Evolutionary conservation across 805 yeast species (phyloP), one percentile per base, ranked within the genome.

Genomic region (Lachancea quebecensis): DNA sequence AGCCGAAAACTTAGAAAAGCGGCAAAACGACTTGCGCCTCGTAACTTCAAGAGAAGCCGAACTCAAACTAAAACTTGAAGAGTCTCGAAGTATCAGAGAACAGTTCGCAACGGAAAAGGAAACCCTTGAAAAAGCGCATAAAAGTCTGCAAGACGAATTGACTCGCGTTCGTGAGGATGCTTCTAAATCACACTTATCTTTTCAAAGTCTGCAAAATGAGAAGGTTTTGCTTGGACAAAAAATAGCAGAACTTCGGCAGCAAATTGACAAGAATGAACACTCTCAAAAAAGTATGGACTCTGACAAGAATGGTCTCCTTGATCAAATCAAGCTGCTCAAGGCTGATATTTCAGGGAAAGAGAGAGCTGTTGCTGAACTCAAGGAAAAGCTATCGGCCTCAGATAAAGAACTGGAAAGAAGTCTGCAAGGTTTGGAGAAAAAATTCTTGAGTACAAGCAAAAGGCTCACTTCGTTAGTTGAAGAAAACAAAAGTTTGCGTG

Each of bases 401-500:
- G 69, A 62, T 27, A 49, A 62, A 37, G 62, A 58, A 17, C 49
- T 73, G 16, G 70, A 69, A 37, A 50, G 51, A 4, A 72, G 68
- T 47, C 42, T 74, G 18, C 52, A 59, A 4, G 50, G 61, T 1
- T 33, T 69, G 18, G 68, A 59, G 33, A 58, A 60, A 14, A 66
- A 59, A 35, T 65, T 65, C 38, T 48, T 47, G 17, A 54, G 57
- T 25, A 70, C 77, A 5, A 64, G 65, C 48, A 60, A 58, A 28
- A 63, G 69, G 31, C 52, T 75, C 14, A 59, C 66, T 39, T 60
- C 66, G 4, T 56, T 73, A 18, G 56, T 71, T 1, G 63, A 62
- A 2, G 83, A 75, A 47, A 78, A 77, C 50, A 62, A 62, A 25
- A 62, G 57, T n/a, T 56, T 78, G 14, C 62, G 71, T 32, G 57